Evolutionary conservation across 495 filamentous ascomycete species (phyloP), one percentile per base, ranked within the genome.

Genomic region (Aspergillus haitiensis): DNA sequence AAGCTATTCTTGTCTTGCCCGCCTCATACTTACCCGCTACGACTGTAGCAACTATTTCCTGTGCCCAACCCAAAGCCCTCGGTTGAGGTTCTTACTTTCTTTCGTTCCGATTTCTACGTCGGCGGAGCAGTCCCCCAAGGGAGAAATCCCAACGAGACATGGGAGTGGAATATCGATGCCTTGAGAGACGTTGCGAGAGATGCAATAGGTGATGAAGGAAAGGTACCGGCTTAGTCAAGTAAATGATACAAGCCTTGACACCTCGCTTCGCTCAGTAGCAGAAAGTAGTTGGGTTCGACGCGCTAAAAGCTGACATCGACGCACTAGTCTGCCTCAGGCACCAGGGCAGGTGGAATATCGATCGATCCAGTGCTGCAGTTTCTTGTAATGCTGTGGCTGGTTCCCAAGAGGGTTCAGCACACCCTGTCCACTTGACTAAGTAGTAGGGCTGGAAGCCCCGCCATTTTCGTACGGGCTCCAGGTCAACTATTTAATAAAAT

Each of bases 21-120:
- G 12, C 13, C 44, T 16, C 44, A 47, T 21, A 47, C 15, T 47
- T 16, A 47, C n/a, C n/a, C 21, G 15, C 4, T 47, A 47, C n/a
- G 44, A 47, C 44, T 21, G 42, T 47, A 57, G 55, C 7, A 49
- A 10, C 21, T 58, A 18, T 58, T 58, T 13, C 55, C 55, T 13
- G 45, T 18, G 8, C 45, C 55, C 1, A 3, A 8, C 2, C 12
- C n/a, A 16, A n/a, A 27, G 33, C 9, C 40, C 55, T 15, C 16
- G 3, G 10, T 21, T 8, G 33, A 58, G 36, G 13, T 7, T 3
- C 9, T 58, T 5, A 31, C n/a, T 3, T 58, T 18, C 10, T 40
- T 39, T 40, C 13, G 55, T 0, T 1, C 2, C 10, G 55, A 58
- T 21, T 58, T 58, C 31, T 58, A 58, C 35, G 15, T 21, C 3